These are phyloP conservation scores for Epichloe amarillans DNA, from an alignment of 2,329 filamentous ascomycete genomes.

Conservation along the genomic window DNA sequence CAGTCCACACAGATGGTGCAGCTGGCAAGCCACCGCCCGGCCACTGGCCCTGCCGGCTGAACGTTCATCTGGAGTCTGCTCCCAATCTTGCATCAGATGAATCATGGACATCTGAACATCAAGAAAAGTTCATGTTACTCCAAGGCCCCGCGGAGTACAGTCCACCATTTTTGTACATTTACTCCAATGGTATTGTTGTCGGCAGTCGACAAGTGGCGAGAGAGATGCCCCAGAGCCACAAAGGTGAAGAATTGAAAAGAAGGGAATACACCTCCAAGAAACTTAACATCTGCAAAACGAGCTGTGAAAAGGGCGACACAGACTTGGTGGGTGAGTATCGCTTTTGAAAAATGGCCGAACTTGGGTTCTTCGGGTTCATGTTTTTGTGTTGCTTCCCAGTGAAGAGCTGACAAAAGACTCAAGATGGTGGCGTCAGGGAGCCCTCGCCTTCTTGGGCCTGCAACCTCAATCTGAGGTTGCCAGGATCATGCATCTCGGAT, in stretches of 20 bases:
- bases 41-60: neutral
- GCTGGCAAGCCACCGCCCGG: neutral
- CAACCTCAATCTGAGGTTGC: neutral
- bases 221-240: too few species aligned
- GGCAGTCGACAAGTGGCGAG: too few species aligned
- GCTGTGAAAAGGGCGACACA: neutral
- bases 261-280: neutral
- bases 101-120: neutral
- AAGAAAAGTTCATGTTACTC: neutral
- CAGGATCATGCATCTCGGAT: constrained; percentile 3
- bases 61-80: neutral
- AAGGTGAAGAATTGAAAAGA: neutral
- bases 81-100: neutral
- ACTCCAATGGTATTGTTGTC: too few species aligned
- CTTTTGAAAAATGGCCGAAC: neutral
- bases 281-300: neutral
- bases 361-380: too few species aligned
- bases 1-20: neutral
- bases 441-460: neutral
- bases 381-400: neutral
- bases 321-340: neutral
- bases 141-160: too few species aligned
- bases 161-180: too few species aligned
- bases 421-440: constrained; percentile 3
- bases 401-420: neutral